These are phyloP conservation scores for Tarenaya hassleriana DNA, from an alignment of 345 rosid species.

Conservation along the genomic window DNA sequence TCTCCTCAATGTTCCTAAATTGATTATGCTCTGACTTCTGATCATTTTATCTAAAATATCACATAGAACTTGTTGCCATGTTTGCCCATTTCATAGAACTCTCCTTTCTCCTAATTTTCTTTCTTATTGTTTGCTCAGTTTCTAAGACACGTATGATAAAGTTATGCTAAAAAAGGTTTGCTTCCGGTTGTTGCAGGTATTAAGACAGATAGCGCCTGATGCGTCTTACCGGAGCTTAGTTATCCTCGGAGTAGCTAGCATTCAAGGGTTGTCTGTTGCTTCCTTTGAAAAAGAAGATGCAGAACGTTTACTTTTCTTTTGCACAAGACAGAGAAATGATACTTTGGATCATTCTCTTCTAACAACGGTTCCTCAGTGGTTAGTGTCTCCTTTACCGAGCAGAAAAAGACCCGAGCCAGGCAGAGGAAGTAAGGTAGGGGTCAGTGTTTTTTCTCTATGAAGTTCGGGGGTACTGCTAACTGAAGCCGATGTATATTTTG, in stretches of 20 bases:
- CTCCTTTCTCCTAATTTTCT: no score
- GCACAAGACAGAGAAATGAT: slow-evolving; percentile 42
- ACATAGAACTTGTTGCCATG: slow-evolving; percentile 10
- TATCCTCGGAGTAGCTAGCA: slow-evolving; percentile 87
- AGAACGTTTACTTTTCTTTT: slow-evolving; percentile 82
- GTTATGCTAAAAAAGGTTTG: slow-evolving; percentile 6
- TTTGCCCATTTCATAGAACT: no score
- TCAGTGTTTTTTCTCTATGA: not conserved
- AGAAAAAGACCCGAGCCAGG: slow-evolving; percentile 55
- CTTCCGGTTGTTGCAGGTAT: slow-evolving; percentile 42
- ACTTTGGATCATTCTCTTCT: slow-evolving; percentile 25
- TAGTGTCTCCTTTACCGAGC: slow-evolving; percentile 73
- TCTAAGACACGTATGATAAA: no score
- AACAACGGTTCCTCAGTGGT: slow-evolving; percentile 62
- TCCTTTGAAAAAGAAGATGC: slow-evolving; percentile 97
- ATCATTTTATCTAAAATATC: slow-evolving; percentile 6
- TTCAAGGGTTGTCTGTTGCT: slow-evolving; percentile 95
- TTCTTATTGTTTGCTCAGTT: no score
- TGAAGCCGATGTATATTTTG: not conserved
- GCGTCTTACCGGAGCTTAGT: slow-evolving; percentile 81
- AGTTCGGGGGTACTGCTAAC: not conserved
- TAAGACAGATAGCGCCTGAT: slow-evolving; percentile 96
- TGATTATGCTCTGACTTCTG: not conserved
- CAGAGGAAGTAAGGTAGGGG: slow-evolving; percentile 41
- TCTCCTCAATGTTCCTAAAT: slow-evolving; percentile 6